These are phyloP conservation scores for Epichloe bromicola DNA, from an alignment of 2,329 filamentous ascomycete genomes.

Conservation along the genomic window DNA sequence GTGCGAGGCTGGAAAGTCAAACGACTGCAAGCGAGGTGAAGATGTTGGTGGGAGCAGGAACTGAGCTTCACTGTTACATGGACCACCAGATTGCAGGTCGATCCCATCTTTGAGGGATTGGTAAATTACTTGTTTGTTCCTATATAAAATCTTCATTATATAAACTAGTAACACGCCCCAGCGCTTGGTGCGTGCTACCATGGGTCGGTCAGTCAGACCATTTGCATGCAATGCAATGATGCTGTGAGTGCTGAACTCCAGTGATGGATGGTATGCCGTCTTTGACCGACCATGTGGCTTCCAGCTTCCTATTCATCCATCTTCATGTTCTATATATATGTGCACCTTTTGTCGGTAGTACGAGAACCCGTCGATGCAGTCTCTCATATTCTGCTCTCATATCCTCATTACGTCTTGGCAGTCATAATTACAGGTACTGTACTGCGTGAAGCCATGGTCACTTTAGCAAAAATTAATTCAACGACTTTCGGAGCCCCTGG, in stretches of 20 bases:
- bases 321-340: neutral
- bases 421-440: neutral
- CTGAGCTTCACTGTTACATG: too few relatives aligned
- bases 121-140: neutral
- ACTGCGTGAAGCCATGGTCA: neutral
- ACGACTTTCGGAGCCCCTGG: neutral
- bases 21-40: neutral
- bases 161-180: conserved; percentile 7
- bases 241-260: neutral
- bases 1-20: neutral
- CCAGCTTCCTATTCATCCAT: neutral
- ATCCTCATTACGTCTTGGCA: neutral
- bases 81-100: too few relatives aligned
- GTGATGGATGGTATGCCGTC: neutral
- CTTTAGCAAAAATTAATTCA: neutral
- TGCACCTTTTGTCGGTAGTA: neutral
- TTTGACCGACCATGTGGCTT: neutral
- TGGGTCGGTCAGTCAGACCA: neutral
- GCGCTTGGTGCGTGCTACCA: conserved; percentile 10
- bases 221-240: neutral
- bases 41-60: too few relatives aligned
- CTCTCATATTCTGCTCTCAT: neutral
- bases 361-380: neutral
- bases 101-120: neutral
- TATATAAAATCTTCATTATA: neutral